These are phyloP conservation scores for Corylus americana DNA, from an alignment of 306 rosid genomes.

Conservation along the genomic window DNA sequence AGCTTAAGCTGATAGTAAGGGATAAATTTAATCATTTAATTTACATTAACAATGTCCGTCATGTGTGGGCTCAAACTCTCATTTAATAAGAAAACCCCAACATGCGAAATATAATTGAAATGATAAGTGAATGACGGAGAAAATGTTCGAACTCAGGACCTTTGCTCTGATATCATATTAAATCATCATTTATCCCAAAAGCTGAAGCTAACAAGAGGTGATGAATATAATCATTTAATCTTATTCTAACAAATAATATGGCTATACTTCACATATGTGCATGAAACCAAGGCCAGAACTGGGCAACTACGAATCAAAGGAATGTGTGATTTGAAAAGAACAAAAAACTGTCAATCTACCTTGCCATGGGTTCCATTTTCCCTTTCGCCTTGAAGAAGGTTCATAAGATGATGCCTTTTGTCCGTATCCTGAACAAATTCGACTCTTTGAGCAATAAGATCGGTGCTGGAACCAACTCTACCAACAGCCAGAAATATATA, in stretches of 20 bases:
- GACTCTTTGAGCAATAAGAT: slow-evolving; percentile 91
- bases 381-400: slow-evolving; percentile 94
- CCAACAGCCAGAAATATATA: slow-evolving; percentile 95
- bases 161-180: too few species aligned
- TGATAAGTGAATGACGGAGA: too few species aligned
- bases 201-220: too few species aligned
- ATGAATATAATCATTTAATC: too few species aligned
- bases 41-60: too few species aligned
- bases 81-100: too few species aligned
- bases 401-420: slow-evolving; percentile 95
- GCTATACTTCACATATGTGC: background rate
- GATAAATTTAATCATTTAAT: too few species aligned
- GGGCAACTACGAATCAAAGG: background rate
- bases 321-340: background rate
- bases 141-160: too few species aligned
- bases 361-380: slow-evolving; percentile 78
- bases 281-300: background rate
- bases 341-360: slow-evolving; percentile 40
- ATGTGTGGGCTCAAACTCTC: too few species aligned
- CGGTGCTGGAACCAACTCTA: slow-evolving; percentile 98
- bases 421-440: slow-evolving; percentile 90
- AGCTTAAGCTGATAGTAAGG: too few species aligned
- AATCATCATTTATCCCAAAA: too few species aligned
- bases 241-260: background rate
- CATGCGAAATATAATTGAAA: too few species aligned